Percentiles rank a stretch among this genome's conserved stretches.
Conservation (phyloP, 352 stramenopile species). For the Hyaloperonospora arabidopsidis region DNA sequence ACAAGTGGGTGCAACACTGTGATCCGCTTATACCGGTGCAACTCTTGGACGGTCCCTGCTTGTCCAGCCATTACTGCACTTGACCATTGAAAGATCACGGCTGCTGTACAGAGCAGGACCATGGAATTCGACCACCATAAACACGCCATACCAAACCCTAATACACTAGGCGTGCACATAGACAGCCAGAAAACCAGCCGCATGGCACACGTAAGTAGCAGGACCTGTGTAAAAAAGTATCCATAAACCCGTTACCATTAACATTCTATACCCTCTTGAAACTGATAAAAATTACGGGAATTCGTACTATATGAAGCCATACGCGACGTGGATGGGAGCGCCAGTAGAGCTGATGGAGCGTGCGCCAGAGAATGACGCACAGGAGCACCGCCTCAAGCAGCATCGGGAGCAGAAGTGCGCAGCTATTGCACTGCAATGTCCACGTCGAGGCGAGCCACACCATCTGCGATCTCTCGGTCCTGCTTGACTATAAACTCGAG, state of each 20-base stretch:
- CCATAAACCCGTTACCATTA: neutral
- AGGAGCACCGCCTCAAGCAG: conserved; percentile 37
- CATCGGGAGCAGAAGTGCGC: conserved; percentile 39
- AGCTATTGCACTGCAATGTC: conserved; percentile 33
- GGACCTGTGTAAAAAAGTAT: conserved; percentile 18
- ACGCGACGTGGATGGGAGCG: conserved; percentile 48
- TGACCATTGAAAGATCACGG: conserved; percentile 65
- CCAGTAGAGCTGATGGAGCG: conserved; percentile 55
- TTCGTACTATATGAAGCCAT: conserved; percentile 47
- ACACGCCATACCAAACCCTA: conserved; percentile 31
- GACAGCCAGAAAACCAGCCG: conserved; percentile 40
- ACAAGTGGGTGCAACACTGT: conserved; percentile 51
- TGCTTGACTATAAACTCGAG: too few species aligned
- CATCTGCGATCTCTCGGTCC: conserved; percentile 18
- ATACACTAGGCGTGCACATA: conserved; percentile 27
- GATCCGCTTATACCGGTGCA: conserved; percentile 40
- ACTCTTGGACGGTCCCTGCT: conserved; percentile 39
- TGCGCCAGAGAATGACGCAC: conserved; percentile 44
- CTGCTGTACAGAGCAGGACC: conserved; percentile 53
- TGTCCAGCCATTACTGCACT: conserved; percentile 46
- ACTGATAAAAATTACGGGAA: neutral
- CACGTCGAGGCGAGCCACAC: conserved; percentile 30
- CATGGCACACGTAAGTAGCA: conserved; percentile 35
- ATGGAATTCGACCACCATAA: conserved; percentile 59
- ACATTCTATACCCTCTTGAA: neutral